Evolutionary conservation across 371 early-diverging fungal genomes (phyloP).

Genomic region (Dinochytrium kinnereticum): DNA sequence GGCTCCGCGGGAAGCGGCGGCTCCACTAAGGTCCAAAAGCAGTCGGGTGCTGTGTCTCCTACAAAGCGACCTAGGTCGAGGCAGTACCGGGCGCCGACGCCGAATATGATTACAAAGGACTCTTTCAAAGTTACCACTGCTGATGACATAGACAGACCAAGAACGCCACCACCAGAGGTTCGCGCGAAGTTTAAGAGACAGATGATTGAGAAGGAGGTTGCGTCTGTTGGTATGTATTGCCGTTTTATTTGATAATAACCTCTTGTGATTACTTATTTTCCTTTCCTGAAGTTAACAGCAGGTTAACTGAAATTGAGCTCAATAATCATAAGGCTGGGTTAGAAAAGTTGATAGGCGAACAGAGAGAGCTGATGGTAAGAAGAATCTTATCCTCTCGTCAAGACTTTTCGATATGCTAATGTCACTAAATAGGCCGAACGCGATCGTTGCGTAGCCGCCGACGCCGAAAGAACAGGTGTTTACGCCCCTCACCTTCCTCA

Average conservation of each 20-base stretch:
- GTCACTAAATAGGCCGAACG: slow-evolving; percentile 61
- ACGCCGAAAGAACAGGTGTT: slow-evolving; percentile 61
- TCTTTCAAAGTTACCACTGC: neutral
- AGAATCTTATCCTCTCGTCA: neutral
- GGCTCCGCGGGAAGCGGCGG: slow-evolving; percentile 4
- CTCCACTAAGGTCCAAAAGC: neutral
- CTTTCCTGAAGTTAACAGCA: slow-evolving; percentile 27
- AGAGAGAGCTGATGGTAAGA: slow-evolving; percentile 60
- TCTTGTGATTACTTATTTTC: neutral
- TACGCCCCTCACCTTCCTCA: slow-evolving; percentile 64
- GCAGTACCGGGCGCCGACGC: slow-evolving; percentile 18
- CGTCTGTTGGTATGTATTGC: slow-evolving; percentile 42
- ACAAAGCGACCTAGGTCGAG: slow-evolving; percentile 21
- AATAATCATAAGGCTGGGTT: slow-evolving; percentile 61
- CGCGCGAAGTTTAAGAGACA: slow-evolving; percentile 61
- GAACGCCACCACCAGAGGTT: slow-evolving; percentile 36
- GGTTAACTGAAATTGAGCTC: slow-evolving; percentile 49
- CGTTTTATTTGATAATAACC: neutral
- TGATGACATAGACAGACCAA: slow-evolving; percentile 9
- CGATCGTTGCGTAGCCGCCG: slow-evolving; percentile 66
- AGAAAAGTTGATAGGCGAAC: slow-evolving; percentile 69
- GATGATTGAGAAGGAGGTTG: slow-evolving; percentile 68
- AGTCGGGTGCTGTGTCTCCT: slow-evolving; percentile 16
- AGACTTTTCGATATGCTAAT: neutral
- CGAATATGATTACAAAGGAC: neutral